These are phyloP conservation scores for Penicillium chermesinum DNA, from an alignment of 495 filamentous ascomycete species.

Conservation along the genomic window DNA sequence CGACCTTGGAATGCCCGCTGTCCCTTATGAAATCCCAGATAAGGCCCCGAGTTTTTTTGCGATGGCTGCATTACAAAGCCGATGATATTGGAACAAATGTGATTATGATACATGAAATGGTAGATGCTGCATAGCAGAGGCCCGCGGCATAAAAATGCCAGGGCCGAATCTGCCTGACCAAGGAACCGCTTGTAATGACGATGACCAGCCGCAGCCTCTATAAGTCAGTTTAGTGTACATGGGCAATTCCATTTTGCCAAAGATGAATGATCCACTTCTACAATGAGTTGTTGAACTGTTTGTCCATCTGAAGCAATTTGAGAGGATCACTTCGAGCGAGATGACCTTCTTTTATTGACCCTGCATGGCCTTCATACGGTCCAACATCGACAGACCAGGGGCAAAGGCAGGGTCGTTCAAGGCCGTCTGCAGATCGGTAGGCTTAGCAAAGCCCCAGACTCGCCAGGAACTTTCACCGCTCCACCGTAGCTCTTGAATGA, in stretches of 20 bases:
- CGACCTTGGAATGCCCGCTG: no score
- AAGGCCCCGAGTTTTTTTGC: no score
- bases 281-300: background rate
- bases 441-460: conserved; percentile 65
- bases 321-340: background rate
- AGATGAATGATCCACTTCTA: background rate
- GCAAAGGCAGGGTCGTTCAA: conserved; percentile 30
- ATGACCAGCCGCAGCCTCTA: no score
- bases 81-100: background rate
- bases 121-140: conserved; percentile 19
- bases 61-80: background rate
- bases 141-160: conserved; percentile 2
- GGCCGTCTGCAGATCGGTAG: conserved; percentile 51
- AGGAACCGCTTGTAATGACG: background rate
- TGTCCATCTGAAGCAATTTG: no score
- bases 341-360: background rate
- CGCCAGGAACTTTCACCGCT: conserved; percentile 62
- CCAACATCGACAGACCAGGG: conserved; percentile 24
- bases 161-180: background rate
- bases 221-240: background rate
- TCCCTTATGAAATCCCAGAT: no score
- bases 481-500: conserved; percentile 59
- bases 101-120: conserved; percentile 22
- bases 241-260: background rate
- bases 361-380: conserved; percentile 35